These are phyloP conservation scores for Fragaria nilgerrensis DNA, from an alignment of 306 rosid genomes.

Conservation along the genomic window DNA sequence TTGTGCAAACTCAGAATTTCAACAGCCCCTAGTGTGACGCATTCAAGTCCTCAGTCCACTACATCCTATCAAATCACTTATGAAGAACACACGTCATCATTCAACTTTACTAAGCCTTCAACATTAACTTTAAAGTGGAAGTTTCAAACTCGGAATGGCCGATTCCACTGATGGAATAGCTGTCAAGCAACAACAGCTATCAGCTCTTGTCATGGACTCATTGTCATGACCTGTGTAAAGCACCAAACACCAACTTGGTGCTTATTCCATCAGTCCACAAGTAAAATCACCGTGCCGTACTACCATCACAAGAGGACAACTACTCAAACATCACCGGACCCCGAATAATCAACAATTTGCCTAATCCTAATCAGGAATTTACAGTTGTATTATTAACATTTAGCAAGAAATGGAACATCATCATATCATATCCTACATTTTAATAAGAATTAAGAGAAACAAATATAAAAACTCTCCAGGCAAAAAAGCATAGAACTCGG, in stretches of 20 bases:
- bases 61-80: neutral
- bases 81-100: neutral
- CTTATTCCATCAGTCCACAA: neutral
- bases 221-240: neutral
- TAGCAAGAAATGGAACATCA: neutral
- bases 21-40: neutral
- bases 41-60: neutral
- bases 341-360: neutral
- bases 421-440: neutral
- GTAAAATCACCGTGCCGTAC: neutral
- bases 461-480: neutral
- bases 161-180: neutral
- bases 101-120: neutral
- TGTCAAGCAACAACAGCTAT: neutral
- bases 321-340: neutral
- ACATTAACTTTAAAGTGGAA: neutral
- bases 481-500: slow-evolving; percentile 19
- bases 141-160: neutral
- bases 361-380: neutral
- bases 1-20: neutral
- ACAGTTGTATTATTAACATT: neutral
- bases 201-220: neutral
- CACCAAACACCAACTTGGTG: neutral
- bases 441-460: neutral
- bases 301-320: neutral